Base-by-base conservation (phyloP, 495 filamentous ascomycete species). In the Aspergillus nanangensis region DNA sequence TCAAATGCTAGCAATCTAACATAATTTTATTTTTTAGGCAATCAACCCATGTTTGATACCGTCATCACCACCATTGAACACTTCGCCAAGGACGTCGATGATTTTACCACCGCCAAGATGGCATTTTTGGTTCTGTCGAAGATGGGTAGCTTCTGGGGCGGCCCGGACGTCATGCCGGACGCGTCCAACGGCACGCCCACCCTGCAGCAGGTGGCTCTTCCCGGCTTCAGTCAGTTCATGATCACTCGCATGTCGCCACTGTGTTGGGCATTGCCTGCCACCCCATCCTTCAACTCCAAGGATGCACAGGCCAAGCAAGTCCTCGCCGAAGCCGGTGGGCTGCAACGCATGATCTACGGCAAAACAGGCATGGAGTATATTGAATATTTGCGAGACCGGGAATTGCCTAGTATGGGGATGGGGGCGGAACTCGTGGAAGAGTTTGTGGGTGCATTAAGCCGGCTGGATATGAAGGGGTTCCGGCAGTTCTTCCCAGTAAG, bases 201-300 rank as follows among this genome's bases (percentile, higher is more conserved):
- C 24, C 47, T 58, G 9, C 55, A 74, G 18, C 69, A 76, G 33
- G 69, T 76, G 2, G 69, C 69, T 23, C 80, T 99, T 21, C 85
- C 89, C 15, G 94, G 93, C n/a, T 97, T 99, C 60, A 89, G 94
- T 48, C 78, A 77, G 31, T 94, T 92, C 67, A 86, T 94, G 69
- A 86, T 96, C 41, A 74, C 81, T 20, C 79, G 84, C n/a, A 92
- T 98, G 67, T 88, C 94, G 14, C 78, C 88, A 0, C 69, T 92
- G 23, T 88, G 86, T 60, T 98, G 93, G 91, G 82, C 82, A 5
- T 81, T 97, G 1, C 78, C 92, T 2, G 78, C 77, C 10, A 83
- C 86, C 9, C 69, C 81, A 3, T 78, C 78, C 11, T 96, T 97
- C 72, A 84, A 83, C 53, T 75, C 88, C 1, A 80, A 81, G 52